A percentile compares a stretch with the other conserved stretches of the same genome.
phyloP scores from a whole-genome alignment of 2,329 filamentous ascomycete genomes.

The Ophiostoma ulmi region DNA sequence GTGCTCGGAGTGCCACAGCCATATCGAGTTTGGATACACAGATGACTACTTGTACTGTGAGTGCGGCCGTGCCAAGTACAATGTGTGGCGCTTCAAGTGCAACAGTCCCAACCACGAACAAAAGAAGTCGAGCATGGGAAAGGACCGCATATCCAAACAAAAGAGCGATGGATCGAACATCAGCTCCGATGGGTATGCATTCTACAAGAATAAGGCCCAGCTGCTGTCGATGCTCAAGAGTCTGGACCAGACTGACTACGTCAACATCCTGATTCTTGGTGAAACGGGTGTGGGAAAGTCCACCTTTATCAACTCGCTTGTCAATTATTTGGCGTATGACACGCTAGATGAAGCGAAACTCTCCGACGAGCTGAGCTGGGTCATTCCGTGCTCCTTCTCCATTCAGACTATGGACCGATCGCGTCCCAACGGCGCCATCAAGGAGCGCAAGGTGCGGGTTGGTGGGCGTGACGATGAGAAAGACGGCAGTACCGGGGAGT shows the following conservation, averaged over 20 bases:
- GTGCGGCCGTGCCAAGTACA: conserved; percentile 34
- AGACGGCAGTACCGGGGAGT: conserved; percentile 34
- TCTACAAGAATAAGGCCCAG: conserved; percentile 3
- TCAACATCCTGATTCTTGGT: conserved; percentile 44
- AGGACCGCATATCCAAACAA: not conserved
- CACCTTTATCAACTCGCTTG: conserved; percentile 30
- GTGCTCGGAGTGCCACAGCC: conserved; percentile 30
- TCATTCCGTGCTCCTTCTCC: conserved; percentile 40
- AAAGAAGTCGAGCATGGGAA: not conserved
- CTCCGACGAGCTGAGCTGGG: conserved; percentile 31
- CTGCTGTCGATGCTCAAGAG: conserved; percentile 14
- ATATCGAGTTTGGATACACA: conserved; percentile 32
- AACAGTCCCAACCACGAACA: conserved; percentile 29
- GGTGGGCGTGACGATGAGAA: conserved; percentile 33
- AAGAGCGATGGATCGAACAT: not conserved
- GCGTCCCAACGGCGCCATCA: conserved; percentile 28
- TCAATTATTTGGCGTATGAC: conserved; percentile 41
- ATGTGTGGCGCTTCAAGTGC: conserved; percentile 35
- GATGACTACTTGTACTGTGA: conserved; percentile 37
- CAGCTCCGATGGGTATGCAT: not conserved
- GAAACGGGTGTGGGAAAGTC: conserved; percentile 47
- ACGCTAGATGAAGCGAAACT: conserved; percentile 39
- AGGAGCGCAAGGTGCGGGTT: conserved; percentile 32
- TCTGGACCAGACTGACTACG: conserved; percentile 31
- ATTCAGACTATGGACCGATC: conserved; percentile 33